phyloP scores from a whole-genome alignment of 2,329 filamentous ascomycete genomes.

The Aspergillus oerlinghausenensis region DNA sequence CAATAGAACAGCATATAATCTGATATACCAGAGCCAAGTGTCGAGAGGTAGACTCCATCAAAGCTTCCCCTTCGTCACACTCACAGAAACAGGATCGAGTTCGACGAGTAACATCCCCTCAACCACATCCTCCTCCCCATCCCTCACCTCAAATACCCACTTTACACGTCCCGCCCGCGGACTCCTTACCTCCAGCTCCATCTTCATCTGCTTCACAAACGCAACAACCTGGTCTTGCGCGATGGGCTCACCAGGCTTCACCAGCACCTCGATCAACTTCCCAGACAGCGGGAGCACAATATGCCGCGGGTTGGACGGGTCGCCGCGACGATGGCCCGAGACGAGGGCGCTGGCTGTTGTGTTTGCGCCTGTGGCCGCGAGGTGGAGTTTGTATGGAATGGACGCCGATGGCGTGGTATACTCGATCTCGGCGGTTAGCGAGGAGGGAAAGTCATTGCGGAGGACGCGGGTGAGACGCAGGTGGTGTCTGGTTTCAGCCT shows the following conservation, averaged over 20 bases:
- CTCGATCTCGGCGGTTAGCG: conserved; percentile 50
- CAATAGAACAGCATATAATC: too few species aligned
- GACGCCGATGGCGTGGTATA: conserved; percentile 40
- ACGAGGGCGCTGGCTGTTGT: conserved; percentile 30
- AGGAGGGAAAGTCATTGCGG: conserved; percentile 57
- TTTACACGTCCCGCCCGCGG: conserved; percentile 44
- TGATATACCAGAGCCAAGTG: too few species aligned
- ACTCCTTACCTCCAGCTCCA: conserved; percentile 61
- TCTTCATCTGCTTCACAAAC: conserved; percentile 64
- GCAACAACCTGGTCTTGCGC: conserved; percentile 50
- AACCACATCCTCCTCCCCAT: conserved; percentile 48
- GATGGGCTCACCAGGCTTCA: conserved; percentile 49
- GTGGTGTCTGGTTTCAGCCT: conserved; percentile 42
- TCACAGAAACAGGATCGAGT: conserved; percentile 28
- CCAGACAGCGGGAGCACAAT: conserved; percentile 55
- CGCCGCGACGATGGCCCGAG: conserved; percentile 46
- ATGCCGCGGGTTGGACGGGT: conserved; percentile 48
- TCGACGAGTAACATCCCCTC: conserved; percentile 53
- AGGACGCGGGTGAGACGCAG: conserved; percentile 51
- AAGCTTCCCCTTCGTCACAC: too few species aligned
- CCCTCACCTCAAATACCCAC: conserved; percentile 52
- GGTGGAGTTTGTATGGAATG: conserved; percentile 43
- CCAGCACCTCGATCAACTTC: conserved; percentile 55
- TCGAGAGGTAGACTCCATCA: too few species aligned
- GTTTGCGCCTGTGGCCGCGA: conserved; percentile 45